Percentiles rank a stretch among this genome's conserved stretches.
Conservation (phyloP, 1,284 basidiomycete genomes). For the Cystobasidium slooffiae region DNA sequence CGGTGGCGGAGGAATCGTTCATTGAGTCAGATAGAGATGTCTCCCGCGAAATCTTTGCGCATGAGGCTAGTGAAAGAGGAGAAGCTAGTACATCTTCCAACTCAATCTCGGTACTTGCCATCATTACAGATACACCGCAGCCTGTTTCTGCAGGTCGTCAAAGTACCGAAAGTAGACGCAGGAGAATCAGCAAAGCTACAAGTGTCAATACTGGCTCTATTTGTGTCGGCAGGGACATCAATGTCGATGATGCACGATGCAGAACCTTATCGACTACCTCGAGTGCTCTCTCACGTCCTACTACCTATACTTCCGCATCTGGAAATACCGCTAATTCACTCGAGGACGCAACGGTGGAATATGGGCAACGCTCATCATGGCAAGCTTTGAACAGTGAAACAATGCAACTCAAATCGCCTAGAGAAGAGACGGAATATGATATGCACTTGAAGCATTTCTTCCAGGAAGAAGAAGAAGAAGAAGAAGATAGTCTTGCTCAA, state of each 20-base stretch:
- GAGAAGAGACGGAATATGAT: background rate
- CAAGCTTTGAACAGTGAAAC: background rate
- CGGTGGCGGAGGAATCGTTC: conserved; percentile 19
- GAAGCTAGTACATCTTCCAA: background rate
- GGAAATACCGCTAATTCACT: background rate
- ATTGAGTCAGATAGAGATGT: conserved; percentile 4
- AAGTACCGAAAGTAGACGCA: conserved; percentile 10
- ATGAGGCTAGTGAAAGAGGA: background rate
- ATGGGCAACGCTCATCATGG: background rate
- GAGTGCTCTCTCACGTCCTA: background rate
- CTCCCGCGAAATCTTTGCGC: too few relatives aligned
- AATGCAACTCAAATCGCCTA: conserved; percentile 1
- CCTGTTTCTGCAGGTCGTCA: conserved; percentile 5
- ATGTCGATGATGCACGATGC: background rate
- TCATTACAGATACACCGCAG: conserved; percentile 3
- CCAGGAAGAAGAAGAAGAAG: background rate
- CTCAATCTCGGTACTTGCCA: conserved; percentile 2
- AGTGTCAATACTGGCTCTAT: background rate
- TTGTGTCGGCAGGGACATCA: background rate
- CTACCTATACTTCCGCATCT: background rate
- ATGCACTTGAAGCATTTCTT: conserved; percentile 3
- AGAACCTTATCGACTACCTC: background rate
- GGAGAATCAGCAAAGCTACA: background rate
- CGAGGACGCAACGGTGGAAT: background rate
- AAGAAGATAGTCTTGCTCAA: background rate